Percentiles rank a stretch among this genome's conserved stretches.
phyloP scores from a whole-genome alignment of 116 monocot species.

The Thalassia testudinum region DNA sequence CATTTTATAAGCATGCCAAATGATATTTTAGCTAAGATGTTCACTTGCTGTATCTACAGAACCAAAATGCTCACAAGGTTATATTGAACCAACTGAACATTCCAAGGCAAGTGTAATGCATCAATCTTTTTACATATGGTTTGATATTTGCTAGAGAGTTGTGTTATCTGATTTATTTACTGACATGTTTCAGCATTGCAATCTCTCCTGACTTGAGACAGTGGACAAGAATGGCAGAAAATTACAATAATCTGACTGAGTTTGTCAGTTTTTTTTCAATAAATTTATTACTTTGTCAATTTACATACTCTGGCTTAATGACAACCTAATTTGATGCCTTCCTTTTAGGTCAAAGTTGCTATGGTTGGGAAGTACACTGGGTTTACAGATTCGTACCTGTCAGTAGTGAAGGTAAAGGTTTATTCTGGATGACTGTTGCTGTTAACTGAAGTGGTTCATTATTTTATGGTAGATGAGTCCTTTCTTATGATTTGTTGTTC shows the following conservation, averaged over 20 bases:
- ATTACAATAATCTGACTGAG: slow-evolving; percentile 32
- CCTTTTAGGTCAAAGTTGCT: slow-evolving; percentile 67
- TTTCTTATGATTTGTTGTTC: no score
- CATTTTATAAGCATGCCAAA: no score
- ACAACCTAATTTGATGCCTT: neutral
- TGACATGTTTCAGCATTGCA: slow-evolving; percentile 13
- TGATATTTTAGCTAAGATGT: no score
- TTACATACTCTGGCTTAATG: neutral
- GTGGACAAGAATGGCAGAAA: slow-evolving; percentile 51
- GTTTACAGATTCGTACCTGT: slow-evolving; percentile 81
- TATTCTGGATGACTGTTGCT: neutral
- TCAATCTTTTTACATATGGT: neutral
- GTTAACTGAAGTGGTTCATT: no score
- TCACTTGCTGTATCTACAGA: slow-evolving; percentile 20
- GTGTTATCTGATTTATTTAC: no score
- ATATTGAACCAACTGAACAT: slow-evolving; percentile 48
- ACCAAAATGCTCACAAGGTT: slow-evolving; percentile 78
- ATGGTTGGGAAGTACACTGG: slow-evolving; percentile 89
- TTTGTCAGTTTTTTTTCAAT: slow-evolving; percentile 26
- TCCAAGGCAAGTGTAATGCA: slow-evolving; percentile 22
- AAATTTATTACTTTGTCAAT: neutral
- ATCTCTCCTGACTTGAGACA: slow-evolving; percentile 33
- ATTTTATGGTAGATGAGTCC: no score
- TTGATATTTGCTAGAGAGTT: neutral
- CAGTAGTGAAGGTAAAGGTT: slow-evolving; percentile 64